Conservation (phyloP, 768 basidiomycete genomes). For the Clitopilus passeckerianus region DNA sequence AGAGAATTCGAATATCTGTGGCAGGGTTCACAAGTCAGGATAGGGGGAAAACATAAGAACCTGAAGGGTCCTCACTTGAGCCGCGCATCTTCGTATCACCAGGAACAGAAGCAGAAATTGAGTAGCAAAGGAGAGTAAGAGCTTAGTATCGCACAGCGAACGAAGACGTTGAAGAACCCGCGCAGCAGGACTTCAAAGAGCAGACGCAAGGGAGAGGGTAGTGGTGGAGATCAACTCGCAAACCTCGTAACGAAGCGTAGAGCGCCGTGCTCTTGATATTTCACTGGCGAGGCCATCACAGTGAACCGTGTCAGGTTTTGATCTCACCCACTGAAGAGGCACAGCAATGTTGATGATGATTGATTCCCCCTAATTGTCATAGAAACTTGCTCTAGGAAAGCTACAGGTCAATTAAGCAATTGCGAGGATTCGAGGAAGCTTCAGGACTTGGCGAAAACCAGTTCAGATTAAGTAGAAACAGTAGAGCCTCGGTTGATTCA, state of each 20-base stretch:
- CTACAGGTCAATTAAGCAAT: background rate
- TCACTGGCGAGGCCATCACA: background rate
- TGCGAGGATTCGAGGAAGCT: background rate
- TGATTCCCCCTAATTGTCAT: background rate
- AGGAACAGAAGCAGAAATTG: slow-evolving; percentile 1
- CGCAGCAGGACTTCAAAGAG: slow-evolving; percentile 17
- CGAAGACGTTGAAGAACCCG: slow-evolving; percentile 13
- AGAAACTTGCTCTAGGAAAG: background rate
- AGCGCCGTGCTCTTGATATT: background rate
- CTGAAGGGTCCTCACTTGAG: slow-evolving; percentile 5
- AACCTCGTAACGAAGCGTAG: background rate
- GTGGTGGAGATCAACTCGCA: slow-evolving; percentile 18
- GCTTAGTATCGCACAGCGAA: slow-evolving; percentile 3
- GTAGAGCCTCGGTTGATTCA: background rate
- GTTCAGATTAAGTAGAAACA: no score
- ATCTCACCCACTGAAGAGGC: background rate
- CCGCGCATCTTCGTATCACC: slow-evolving; percentile 8
- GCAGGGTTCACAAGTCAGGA: background rate
- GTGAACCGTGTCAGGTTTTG: background rate
- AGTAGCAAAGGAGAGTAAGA: slow-evolving; percentile 11
- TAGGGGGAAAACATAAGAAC: background rate
- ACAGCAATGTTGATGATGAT: background rate
- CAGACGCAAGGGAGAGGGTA: slow-evolving; percentile 8
- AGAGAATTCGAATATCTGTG: slow-evolving; percentile 11
- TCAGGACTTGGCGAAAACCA: background rate